phyloP scores from a whole-genome alignment of 805 yeast genomes.

The Wickerhamiella parazyma region DNA sequence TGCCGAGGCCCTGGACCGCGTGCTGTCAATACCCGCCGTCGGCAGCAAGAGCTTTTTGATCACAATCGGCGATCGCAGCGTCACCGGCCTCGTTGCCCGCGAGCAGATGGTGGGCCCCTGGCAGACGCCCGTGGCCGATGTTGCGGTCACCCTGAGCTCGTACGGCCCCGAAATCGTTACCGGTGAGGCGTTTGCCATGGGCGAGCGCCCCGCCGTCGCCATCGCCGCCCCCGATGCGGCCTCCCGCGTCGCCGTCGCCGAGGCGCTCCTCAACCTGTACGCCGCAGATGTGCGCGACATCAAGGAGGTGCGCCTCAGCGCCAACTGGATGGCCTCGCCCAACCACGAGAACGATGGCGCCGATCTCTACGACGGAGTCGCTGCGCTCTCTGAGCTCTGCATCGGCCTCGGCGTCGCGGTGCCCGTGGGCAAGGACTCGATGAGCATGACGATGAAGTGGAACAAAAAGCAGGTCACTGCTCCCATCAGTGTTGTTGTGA shows the following conservation, averaged over 20 bases:
- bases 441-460: slow-evolving; percentile 99
- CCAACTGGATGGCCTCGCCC: slow-evolving; percentile 99
- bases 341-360: slow-evolving; percentile 91
- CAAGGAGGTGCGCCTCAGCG: slow-evolving; percentile 70
- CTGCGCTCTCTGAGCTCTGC: slow-evolving; percentile 92
- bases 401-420: slow-evolving; percentile 83
- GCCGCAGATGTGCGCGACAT: slow-evolving; percentile 80
- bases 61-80: slow-evolving; percentile 98
- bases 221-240: slow-evolving; percentile 79
- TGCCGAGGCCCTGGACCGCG: slow-evolving; percentile 62
- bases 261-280: slow-evolving; percentile 70
- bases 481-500: slow-evolving; percentile 81
- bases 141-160: slow-evolving; percentile 88
- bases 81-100: slow-evolving; percentile 90
- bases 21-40: slow-evolving; percentile 79
- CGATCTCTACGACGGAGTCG: slow-evolving; percentile 89
- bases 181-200: slow-evolving; percentile 98
- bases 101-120: slow-evolving; percentile 99
- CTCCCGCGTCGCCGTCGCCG: slow-evolving; percentile 92
- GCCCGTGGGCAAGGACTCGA: slow-evolving; percentile 97
- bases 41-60: slow-evolving; percentile 90
- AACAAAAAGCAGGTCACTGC: slow-evolving; percentile 70
- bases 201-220: slow-evolving; percentile 88
- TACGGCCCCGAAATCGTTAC: slow-evolving; percentile 62
- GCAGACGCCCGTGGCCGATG: slow-evolving; percentile 99